Percentiles rank a stretch among this genome's conserved stretches.
Conservation (phyloP, 176 grass and related monocot species). For the Poa annua region DNA sequence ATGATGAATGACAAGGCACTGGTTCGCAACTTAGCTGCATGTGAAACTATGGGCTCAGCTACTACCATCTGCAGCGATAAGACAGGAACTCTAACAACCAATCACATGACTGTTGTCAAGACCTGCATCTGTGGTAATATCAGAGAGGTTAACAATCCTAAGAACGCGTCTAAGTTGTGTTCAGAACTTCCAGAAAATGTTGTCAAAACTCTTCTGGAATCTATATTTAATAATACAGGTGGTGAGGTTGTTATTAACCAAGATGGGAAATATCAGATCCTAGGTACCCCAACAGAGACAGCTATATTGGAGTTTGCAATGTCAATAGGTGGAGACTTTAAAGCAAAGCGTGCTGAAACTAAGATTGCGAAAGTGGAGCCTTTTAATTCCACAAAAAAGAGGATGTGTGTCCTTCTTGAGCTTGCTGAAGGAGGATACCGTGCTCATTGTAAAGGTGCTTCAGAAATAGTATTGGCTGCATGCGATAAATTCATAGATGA, state of each 20-base stretch:
- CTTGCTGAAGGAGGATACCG: slow-evolving; percentile 67
- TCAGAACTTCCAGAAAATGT: slow-evolving; percentile 67
- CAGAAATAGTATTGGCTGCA: slow-evolving; percentile 91
- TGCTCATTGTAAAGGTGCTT: slow-evolving; percentile 89
- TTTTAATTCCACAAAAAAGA: slow-evolving; percentile 96
- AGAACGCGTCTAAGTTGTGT: slow-evolving; percentile 63
- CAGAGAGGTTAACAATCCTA: slow-evolving; percentile 52
- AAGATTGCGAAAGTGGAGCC: slow-evolving; percentile 90
- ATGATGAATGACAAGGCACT: slow-evolving; percentile 99
- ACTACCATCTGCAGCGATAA: slow-evolving; percentile 98
- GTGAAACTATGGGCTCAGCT: slow-evolving; percentile 98
- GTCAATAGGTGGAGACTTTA: slow-evolving; percentile 87
- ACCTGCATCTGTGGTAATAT: slow-evolving; percentile 76
- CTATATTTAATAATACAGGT: slow-evolving; percentile 95
- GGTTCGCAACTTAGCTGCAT: slow-evolving; percentile 89
- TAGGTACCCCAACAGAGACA: slow-evolving; percentile 89
- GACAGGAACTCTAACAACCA: slow-evolving; percentile 93
- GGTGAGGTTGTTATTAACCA: slow-evolving; percentile 86
- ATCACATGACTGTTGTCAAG: slow-evolving; percentile 97
- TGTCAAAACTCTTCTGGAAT: slow-evolving; percentile 75
- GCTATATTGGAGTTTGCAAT: slow-evolving; percentile 92
- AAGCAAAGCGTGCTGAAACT: slow-evolving; percentile 63
- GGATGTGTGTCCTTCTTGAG: slow-evolving; percentile 86
- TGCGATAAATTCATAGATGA: slow-evolving; percentile 78
- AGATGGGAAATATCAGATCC: slow-evolving; percentile 68